Evolutionary conservation across 228 moss, liverwort and hornwort species (phyloP), one percentile per base, ranked within the genome.

Genomic region (Sphagnum magellanicum): DNA sequence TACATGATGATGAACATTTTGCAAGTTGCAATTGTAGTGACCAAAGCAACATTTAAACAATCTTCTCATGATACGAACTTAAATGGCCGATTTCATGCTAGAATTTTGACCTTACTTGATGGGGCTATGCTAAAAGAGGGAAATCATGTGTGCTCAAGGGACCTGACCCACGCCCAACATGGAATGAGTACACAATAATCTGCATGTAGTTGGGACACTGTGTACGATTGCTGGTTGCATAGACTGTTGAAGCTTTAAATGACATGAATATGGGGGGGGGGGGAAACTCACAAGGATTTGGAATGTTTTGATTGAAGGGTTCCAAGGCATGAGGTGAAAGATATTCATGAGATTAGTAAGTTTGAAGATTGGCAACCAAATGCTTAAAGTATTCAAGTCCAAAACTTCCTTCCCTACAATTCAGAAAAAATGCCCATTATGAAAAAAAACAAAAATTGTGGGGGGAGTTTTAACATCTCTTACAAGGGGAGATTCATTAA

Each of bases 1-100:
- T 97, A 74, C 96, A 93, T 72, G 93, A 97, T 67, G 93, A 97
- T 76, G 89, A 91, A 78, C 87, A 86, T 61, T 70, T 97, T 83
- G 86, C 32, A 32, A 32, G 32, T 32, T 32, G 32, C 96, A 11
- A 87, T 97, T 65, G 91, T 91, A 51, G 93, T 93, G 58, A 81
- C 82, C 6, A 93, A 93, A 62, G 91, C 93, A 32, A 79, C 86
- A 77, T 89, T 88, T 71, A 89, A 88, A 60, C 80, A 83, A 74
- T 90, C 90, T 49, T 86, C 87, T 65, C 96, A 97, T 69, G 93
- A 89, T 60, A 93, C 91, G 53, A 74, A 81, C 10, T 75, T 60
- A 68, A 93, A 93, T 79, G 87, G 85, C 15, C 87, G 90, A 68
- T 89, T 97, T 69, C 97, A 87, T 85, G 90, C 93, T 52, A 84